Evolutionary conservation across 192 early-diverging fungal species (phyloP).

Genomic region (Entrophospora sp.): DNA sequence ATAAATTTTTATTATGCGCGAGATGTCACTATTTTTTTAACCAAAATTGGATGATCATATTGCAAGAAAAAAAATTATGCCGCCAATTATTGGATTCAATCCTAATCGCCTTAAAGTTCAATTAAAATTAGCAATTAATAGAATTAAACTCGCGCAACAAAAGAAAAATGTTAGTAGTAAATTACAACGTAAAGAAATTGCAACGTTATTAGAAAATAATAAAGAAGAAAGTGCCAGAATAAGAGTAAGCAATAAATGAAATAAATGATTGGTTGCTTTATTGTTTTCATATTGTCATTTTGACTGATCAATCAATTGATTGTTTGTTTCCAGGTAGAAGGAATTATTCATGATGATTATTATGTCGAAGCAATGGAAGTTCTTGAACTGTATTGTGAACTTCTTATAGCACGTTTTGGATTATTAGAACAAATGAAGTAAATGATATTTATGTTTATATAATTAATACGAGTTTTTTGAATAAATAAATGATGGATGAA

Average conservation of each 20-base stretch:
- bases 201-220: conserved; percentile 63
- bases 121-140: conserved; percentile 77
- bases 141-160: conserved; percentile 78
- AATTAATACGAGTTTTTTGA: too few relatives aligned
- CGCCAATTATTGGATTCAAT: conserved; percentile 29
- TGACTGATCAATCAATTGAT: background rate
- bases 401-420: conserved; percentile 80
- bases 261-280: too few relatives aligned
- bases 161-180: conserved; percentile 75
- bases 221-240: conserved; percentile 83
- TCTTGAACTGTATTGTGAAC: conserved; percentile 82
- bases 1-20: too few relatives aligned
- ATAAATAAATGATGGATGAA: too few relatives aligned
- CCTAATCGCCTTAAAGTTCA: conserved; percentile 70
- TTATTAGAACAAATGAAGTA: conserved; percentile 75
- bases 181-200: conserved; percentile 73
- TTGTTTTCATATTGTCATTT: too few relatives aligned
- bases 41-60: too few relatives aligned
- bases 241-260: too few relatives aligned
- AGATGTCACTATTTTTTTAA: too few relatives aligned
- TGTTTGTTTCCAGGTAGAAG: conserved; percentile 45
- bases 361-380: conserved; percentile 87
- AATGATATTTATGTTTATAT: too few relatives aligned
- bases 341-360: conserved; percentile 91
- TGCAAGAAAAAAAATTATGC: too few relatives aligned